Conservation (phyloP, 2,329 filamentous ascomycete species). For the Paecilomyces formosus region DNA sequence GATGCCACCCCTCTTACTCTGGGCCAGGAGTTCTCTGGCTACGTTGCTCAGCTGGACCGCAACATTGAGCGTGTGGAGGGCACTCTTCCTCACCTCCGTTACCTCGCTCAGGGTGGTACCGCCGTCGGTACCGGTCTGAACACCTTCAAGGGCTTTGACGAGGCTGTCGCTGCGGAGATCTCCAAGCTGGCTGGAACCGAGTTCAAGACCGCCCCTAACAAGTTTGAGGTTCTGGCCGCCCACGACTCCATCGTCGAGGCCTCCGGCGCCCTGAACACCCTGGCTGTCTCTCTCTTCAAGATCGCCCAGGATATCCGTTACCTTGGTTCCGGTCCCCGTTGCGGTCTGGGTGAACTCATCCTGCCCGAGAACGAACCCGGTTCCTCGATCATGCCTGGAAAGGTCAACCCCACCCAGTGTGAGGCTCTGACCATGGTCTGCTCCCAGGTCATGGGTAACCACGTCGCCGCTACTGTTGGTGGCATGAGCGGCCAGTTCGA, state of each 20-base stretch:
- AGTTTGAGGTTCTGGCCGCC: conserved; percentile 93
- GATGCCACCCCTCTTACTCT: conserved; percentile 94
- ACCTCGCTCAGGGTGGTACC: conserved; percentile 90
- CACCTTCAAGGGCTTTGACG: conserved; percentile 92
- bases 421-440: conserved; percentile 97
- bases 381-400: conserved; percentile 97
- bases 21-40: conserved; percentile 95
- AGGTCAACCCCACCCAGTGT: conserved; percentile 98
- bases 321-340: conserved; percentile 90
- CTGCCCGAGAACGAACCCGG: conserved; percentile 98
- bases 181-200: conserved; percentile 84
- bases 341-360: conserved; percentile 85
- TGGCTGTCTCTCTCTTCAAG: conserved; percentile 88
- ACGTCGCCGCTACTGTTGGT: conserved; percentile 84
- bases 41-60: conserved; percentile 88
- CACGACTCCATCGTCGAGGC: conserved; percentile 96
- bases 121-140: conserved; percentile 97
- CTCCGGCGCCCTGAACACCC: conserved; percentile 85
- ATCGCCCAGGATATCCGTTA: conserved; percentile 98
- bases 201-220: conserved; percentile 96
- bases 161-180: conserved; percentile 85
- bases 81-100: conserved; percentile 72
- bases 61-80: conserved; percentile 81
- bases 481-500: conserved; percentile 98
- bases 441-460: conserved; percentile 96